Evolutionary conservation across 2,329 filamentous ascomycete genomes (phyloP).

Genomic region (Paraconiothyrium brasiliense): DNA sequence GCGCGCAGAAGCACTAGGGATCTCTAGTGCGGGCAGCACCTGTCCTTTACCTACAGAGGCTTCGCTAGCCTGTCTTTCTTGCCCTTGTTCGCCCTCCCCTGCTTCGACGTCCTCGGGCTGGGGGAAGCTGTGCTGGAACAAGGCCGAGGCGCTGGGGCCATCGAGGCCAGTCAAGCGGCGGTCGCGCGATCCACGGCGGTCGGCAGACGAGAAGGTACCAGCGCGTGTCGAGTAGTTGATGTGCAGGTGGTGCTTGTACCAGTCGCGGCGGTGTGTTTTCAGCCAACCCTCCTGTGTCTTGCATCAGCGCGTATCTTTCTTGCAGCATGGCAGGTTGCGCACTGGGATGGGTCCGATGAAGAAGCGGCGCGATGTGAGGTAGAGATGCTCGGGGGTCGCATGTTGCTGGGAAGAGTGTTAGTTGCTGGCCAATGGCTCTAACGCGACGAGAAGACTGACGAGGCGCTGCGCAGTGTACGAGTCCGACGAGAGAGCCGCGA

Average conservation of each 20-base stretch:
- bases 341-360: constrained; percentile 72
- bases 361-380: constrained; percentile 68
- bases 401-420: constrained; percentile 59
- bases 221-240: constrained; percentile 55
- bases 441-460: constrained; percentile 45
- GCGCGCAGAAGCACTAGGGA: constrained; percentile 39
- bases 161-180: constrained; percentile 55
- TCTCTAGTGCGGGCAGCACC: constrained; percentile 38
- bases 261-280: constrained; percentile 68
- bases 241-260: constrained; percentile 65
- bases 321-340: constrained; percentile 23
- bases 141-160: constrained; percentile 50
- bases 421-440: constrained; percentile 14
- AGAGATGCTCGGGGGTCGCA: constrained; percentile 68
- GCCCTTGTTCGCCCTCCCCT: constrained; percentile 33
- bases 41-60: constrained; percentile 29
- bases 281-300: constrained; percentile 65
- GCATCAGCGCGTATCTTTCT: constrained; percentile 24
- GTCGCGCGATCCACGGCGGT: constrained; percentile 55
- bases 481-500: constrained; percentile 53
- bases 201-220: constrained; percentile 61
- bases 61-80: constrained; percentile 24
- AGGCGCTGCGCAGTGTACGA: constrained; percentile 65
- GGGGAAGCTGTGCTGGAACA: constrained; percentile 54
- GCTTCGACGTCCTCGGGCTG: constrained; percentile 50